These are phyloP conservation scores for Cerioporus squamosus DNA, from an alignment of 1,284 basidiomycete species.

Conservation along the genomic window DNA sequence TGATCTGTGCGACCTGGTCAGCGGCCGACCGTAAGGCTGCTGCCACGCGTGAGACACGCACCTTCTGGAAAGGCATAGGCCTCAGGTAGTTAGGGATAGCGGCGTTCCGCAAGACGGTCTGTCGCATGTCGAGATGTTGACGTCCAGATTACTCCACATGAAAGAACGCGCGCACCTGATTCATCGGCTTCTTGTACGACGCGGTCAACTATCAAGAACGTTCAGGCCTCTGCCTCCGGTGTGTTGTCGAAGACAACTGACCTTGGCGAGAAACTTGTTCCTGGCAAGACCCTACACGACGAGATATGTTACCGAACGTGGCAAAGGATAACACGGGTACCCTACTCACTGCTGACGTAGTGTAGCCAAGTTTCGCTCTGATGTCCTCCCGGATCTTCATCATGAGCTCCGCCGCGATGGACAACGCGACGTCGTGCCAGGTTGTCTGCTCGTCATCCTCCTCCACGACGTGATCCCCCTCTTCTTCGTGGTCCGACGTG, in stretches of 20 bases:
- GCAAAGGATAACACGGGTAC: neutral
- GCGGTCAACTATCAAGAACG: constrained; percentile 66
- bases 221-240: neutral
- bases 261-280: constrained; percentile 96
- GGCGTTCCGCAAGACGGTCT: constrained; percentile 84
- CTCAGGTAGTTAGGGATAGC: constrained; percentile 84
- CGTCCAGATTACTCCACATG: neutral
- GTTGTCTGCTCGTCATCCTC: constrained; percentile 47
- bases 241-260: constrained; percentile 32
- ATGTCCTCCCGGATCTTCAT: constrained; percentile 75
- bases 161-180: constrained; percentile 55
- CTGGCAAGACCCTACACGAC: constrained; percentile 78
- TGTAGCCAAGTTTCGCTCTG: constrained; percentile 81
- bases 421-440: constrained; percentile 95
- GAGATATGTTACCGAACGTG: neutral
- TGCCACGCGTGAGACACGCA: constrained; percentile 30
- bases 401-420: constrained; percentile 91
- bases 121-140: neutral
- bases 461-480: constrained; percentile 13
- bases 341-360: constrained; percentile 84
- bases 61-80: constrained; percentile 89
- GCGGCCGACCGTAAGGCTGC: neutral
- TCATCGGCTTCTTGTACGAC: constrained; percentile 89
- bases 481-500: constrained; percentile 18
- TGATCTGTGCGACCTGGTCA: constrained; percentile 61